Evolutionary conservation across 805 yeast genomes (phyloP).

Genomic region (Saccharomycopsis sp.): DNA sequence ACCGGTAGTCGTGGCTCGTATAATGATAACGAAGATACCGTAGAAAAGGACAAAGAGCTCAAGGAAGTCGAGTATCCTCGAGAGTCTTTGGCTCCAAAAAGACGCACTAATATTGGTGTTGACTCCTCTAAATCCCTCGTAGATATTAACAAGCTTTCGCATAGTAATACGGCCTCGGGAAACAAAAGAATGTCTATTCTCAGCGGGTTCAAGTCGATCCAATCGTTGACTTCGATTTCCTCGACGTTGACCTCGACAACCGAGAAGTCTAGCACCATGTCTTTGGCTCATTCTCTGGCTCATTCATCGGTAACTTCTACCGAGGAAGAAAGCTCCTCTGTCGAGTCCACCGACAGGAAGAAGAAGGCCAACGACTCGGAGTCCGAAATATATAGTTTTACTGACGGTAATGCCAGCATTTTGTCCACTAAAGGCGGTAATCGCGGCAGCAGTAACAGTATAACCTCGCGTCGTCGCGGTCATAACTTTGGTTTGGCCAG

Average conservation of each 20-base stretch:
- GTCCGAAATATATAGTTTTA: too few relatives aligned
- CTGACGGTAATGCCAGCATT: not conserved
- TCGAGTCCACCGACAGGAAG: not conserved
- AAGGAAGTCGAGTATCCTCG: too few relatives aligned
- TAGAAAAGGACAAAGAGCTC: too few relatives aligned
- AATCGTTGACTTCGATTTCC: slow-evolving; percentile 11
- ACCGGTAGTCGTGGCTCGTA: too few relatives aligned
- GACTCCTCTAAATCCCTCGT: not conserved
- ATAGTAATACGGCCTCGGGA: not conserved
- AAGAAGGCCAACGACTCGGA: too few relatives aligned
- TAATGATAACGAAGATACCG: too few relatives aligned
- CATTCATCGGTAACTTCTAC: slow-evolving; percentile 1
- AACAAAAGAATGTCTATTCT: not conserved
- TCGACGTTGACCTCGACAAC: slow-evolving; percentile 3
- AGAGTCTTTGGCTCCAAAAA: not conserved
- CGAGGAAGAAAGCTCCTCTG: slow-evolving; percentile 3
- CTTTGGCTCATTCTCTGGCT: slow-evolving; percentile 1
- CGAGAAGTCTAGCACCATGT: slow-evolving; percentile 3
- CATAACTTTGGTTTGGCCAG: not conserved
- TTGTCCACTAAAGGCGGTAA: not conserved
- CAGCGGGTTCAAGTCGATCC: slow-evolving; percentile 9
- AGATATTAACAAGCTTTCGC: not conserved
- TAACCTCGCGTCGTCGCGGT: not conserved
- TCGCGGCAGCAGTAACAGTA: not conserved
- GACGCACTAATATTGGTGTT: not conserved